Evolutionary conservation across 169 alveolate genomes (phyloP).

Genomic region (Eimeria necatrix): DNA sequence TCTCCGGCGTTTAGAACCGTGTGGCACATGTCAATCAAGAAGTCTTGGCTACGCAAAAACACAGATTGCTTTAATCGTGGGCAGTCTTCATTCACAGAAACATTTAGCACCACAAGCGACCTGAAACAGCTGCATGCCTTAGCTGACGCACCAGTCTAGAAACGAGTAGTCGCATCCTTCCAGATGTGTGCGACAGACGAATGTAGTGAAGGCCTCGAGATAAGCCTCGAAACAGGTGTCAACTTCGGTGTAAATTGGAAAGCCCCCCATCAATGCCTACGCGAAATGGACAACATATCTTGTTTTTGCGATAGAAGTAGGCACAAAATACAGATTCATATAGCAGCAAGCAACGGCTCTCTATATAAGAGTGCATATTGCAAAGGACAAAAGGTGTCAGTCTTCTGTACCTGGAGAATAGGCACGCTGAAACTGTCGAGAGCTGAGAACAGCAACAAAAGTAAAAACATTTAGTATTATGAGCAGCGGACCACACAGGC

Average conservation of each 20-base stretch:
- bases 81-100: neutral
- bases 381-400: neutral
- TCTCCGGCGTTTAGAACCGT: neutral
- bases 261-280: constrained; percentile 73
- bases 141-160: constrained; percentile 54
- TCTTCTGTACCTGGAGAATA: constrained; percentile 36
- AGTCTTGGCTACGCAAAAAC: constrained; percentile 65
- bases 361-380: too few relatives aligned
- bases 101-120: neutral
- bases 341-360: neutral
- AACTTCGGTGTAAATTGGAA: constrained; percentile 71
- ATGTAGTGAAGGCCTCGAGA: constrained; percentile 58
- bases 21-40: constrained; percentile 48
- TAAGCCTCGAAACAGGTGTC: constrained; percentile 72
- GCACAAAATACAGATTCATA: neutral
- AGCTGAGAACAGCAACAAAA: neutral
- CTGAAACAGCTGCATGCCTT: neutral
- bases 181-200: neutral
- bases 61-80: neutral
- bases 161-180: constrained; percentile 40
- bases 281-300: neutral
- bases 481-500: neutral
- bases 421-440: constrained; percentile 39
- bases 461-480: neutral
- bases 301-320: neutral